Conservation (phyloP, 805 yeast genomes). For the Saccharomycopsis sp. region DNA sequence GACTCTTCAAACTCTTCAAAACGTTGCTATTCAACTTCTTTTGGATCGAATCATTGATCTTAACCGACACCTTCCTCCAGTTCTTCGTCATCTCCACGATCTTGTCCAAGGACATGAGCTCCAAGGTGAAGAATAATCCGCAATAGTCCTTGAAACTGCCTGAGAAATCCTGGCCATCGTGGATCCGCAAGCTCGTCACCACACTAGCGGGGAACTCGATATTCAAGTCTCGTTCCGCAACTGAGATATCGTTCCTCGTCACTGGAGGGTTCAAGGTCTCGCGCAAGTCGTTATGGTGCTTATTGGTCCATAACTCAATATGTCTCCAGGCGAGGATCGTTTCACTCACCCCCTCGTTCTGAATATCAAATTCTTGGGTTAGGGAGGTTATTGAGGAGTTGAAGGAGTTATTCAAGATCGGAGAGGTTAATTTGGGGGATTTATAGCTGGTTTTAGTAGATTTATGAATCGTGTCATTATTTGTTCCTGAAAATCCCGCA, state of each 20-base stretch:
- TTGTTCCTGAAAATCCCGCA: slow-evolving; percentile 59
- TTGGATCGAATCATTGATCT: slow-evolving; percentile 22
- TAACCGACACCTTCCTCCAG: slow-evolving; percentile 70
- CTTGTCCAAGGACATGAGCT: slow-evolving; percentile 71
- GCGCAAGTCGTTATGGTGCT: slow-evolving; percentile 69
- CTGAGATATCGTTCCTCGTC: slow-evolving; percentile 67
- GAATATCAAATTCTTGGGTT: slow-evolving; percentile 18
- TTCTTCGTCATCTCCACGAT: slow-evolving; percentile 69
- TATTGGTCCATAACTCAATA: slow-evolving; percentile 72
- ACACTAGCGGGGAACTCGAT: slow-evolving; percentile 72
- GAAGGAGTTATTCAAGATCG: slow-evolving; percentile 18
- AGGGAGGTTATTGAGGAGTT: slow-evolving; percentile 26
- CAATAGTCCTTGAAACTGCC: slow-evolving; percentile 59
- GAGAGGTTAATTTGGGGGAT: slow-evolving; percentile 15
- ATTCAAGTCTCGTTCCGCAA: slow-evolving; percentile 74
- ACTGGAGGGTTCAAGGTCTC: slow-evolving; percentile 74
- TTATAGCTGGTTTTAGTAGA: too few relatives aligned
- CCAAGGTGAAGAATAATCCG: slow-evolving; percentile 74
- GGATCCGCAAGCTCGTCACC: slow-evolving; percentile 64
- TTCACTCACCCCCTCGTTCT: slow-evolving; percentile 48
- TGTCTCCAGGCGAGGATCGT: slow-evolving; percentile 78
- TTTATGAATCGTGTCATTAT: too few relatives aligned
- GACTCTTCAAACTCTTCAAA: slow-evolving; percentile 3
- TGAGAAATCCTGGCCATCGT: slow-evolving; percentile 83
- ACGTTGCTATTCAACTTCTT: slow-evolving; percentile 10